Evolutionary conservation across 805 yeast genomes (phyloP).

Genomic region (Starmera dryadoides): DNA sequence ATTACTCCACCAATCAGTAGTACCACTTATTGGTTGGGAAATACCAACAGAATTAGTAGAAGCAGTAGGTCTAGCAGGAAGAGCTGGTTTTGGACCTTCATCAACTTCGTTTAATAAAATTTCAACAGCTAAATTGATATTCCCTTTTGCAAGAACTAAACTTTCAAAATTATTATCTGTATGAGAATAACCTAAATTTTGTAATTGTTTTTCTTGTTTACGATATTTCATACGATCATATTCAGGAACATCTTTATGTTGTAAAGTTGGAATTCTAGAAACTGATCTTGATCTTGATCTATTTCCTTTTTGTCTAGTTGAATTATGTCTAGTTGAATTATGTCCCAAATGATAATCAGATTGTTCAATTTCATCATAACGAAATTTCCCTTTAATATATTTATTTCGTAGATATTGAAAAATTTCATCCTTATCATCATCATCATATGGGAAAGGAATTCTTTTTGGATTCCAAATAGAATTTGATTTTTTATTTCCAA

Average conservation of each 20-base stretch:
- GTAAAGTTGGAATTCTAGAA: slow-evolving; percentile 29
- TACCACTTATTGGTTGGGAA: slow-evolving; percentile 3
- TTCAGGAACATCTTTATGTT: slow-evolving; percentile 46
- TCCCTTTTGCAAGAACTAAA: slow-evolving; percentile 50
- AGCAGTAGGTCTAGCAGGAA: slow-evolving; percentile 30
- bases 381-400: slow-evolving; percentile 56
- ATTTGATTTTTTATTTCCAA: slow-evolving; percentile 59
- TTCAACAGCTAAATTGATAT: slow-evolving; percentile 50
- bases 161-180: slow-evolving; percentile 59
- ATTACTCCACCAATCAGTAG: slow-evolving; percentile 16
- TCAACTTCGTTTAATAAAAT: slow-evolving; percentile 37
- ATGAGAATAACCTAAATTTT: slow-evolving; percentile 50
- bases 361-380: slow-evolving; percentile 21
- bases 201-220: slow-evolving; percentile 39
- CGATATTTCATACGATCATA: slow-evolving; percentile 46
- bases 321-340: neutral
- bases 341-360: slow-evolving; percentile 20
- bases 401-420: slow-evolving; percentile 59
- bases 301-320: slow-evolving; percentile 6
- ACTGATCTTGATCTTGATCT: slow-evolving; percentile 13
- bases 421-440: slow-evolving; percentile 57
- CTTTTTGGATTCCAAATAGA: slow-evolving; percentile 61
- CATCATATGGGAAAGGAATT: slow-evolving; percentile 69
- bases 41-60: neutral
- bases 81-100: slow-evolving; percentile 40